Evolutionary conservation across 2,329 filamentous ascomycete species (phyloP).

Genomic region (Fusarium sterilihyphosum): DNA sequence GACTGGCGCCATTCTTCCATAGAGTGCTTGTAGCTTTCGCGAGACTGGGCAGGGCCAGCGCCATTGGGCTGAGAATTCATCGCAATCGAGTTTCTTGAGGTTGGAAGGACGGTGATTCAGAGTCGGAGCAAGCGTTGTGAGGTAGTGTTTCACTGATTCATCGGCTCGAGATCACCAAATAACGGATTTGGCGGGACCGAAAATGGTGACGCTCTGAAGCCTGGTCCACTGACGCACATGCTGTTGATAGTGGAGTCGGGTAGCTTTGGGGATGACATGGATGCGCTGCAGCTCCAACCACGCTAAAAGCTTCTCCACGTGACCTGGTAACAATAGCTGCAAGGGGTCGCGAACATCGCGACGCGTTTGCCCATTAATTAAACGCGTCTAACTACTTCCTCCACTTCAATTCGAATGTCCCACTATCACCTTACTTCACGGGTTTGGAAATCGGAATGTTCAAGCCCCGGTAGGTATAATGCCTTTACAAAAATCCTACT

Average conservation of each 20-base stretch:
- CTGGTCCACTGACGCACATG: constrained; percentile 24
- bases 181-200: constrained; percentile 30
- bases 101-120: neutral
- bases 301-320: constrained; percentile 42
- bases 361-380: constrained; percentile 40
- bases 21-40: constrained; percentile 40
- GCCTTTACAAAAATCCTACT: constrained; percentile 56
- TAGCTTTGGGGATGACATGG: constrained; percentile 28
- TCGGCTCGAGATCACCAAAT: constrained; percentile 20
- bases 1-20: constrained; percentile 48
- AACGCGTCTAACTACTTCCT: constrained; percentile 37
- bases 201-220: constrained; percentile 40
- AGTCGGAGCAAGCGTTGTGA: neutral
- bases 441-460: constrained; percentile 17
- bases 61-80: constrained; percentile 36
- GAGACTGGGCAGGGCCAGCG: constrained; percentile 21
- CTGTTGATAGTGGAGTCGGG: neutral
- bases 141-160: neutral
- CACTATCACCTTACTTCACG: constrained; percentile 29
- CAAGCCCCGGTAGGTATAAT: constrained; percentile 42
- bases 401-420: constrained; percentile 21
- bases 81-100: neutral
- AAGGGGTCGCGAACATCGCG: constrained; percentile 33
- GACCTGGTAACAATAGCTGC: constrained; percentile 24
- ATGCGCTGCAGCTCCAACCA: constrained; percentile 12